Evolutionary conservation across 208 protist genomes (phyloP).

Genomic region (Porcisia deanei): DNA sequence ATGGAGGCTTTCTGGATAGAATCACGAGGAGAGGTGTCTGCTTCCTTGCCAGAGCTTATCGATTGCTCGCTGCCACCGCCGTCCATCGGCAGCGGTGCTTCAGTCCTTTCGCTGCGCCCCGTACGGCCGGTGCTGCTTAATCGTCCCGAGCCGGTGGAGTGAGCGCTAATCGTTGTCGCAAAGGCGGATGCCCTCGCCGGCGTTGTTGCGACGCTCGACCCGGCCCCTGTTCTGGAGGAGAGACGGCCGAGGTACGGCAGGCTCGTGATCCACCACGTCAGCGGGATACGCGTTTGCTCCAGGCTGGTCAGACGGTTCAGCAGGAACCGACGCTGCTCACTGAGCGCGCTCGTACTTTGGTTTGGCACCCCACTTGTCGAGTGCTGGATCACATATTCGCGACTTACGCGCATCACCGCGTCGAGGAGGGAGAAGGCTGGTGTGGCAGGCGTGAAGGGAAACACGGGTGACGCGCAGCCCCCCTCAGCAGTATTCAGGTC

Average conservation of each 20-base stretch:
- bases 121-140: not conserved
- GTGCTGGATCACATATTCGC: constrained; percentile 70
- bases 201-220: not conserved
- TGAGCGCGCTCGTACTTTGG: constrained; percentile 25
- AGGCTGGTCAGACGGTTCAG: constrained; percentile 57
- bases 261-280: constrained; percentile 69
- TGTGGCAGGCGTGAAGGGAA: constrained; percentile 8
- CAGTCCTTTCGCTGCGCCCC: not conserved
- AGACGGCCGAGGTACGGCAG: constrained; percentile 28
- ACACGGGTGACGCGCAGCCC: not conserved
- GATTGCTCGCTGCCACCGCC: not conserved
- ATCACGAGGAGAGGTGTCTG: not conserved
- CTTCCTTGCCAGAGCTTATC: not conserved
- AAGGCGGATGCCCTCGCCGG: not conserved
- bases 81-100: not conserved
- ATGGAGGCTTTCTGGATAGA: not conserved
- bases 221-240: not conserved
- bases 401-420: constrained; percentile 70
- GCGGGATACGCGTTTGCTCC: constrained; percentile 61
- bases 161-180: not conserved
- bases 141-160: no score
- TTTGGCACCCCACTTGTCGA: constrained; percentile 9
- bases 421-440: constrained; percentile 69
- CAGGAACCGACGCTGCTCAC: constrained; percentile 36
- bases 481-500: not conserved